Percentiles rank a stretch among this genome's conserved stretches.
phyloP scores from a whole-genome alignment of 2,329 filamentous ascomycete species.

The Aspergillaceae sp. region DNA sequence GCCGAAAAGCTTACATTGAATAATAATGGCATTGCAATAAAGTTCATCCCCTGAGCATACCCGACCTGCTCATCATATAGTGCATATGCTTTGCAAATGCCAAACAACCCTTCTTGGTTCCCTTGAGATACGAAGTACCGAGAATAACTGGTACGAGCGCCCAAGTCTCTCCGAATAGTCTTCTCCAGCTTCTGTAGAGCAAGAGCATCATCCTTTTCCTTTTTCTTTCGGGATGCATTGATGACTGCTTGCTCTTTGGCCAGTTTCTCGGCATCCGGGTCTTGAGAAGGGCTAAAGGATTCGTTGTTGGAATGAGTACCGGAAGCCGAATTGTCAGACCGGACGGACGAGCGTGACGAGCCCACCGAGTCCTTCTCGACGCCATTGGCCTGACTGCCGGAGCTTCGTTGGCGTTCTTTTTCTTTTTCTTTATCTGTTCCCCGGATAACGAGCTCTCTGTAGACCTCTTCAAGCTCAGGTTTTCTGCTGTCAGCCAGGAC shows the following conservation, averaged over 20 bases:
- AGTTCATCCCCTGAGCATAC: conserved; percentile 98
- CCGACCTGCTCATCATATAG: conserved; percentile 90
- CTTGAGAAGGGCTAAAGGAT: conserved; percentile 49
- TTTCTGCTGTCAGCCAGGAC: conserved; percentile 93
- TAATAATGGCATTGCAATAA: conserved; percentile 88
- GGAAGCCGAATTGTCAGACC: conserved; percentile 64
- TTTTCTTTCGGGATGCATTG: conserved; percentile 63
- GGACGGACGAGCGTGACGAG: conserved; percentile 78
- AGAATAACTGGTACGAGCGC: conserved; percentile 87
- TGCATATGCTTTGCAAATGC: conserved; percentile 94
- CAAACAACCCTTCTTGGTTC: conserved; percentile 87
- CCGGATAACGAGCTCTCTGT: conserved; percentile 67
- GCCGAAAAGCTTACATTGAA: conserved; percentile 62
- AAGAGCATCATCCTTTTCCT: conserved; percentile 66
- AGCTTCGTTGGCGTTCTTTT: conserved; percentile 49
- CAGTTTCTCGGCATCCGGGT: conserved; percentile 56
- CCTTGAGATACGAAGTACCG: conserved; percentile 89
- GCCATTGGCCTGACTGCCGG: conserved; percentile 45
- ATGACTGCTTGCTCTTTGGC: conserved; percentile 57
- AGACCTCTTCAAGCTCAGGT: conserved; percentile 78
- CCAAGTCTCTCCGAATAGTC: conserved; percentile 79
- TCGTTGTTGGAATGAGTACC: conserved; percentile 47
- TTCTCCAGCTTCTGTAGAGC: conserved; percentile 80
- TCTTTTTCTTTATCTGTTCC: conserved; percentile 75
- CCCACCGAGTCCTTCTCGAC: conserved; percentile 56